Percentiles rank a stretch among this genome's conserved stretches.
Evolutionary conservation across 2,329 filamentous ascomycete species (phyloP).

Genomic region (Aspergillus hortae): DNA sequence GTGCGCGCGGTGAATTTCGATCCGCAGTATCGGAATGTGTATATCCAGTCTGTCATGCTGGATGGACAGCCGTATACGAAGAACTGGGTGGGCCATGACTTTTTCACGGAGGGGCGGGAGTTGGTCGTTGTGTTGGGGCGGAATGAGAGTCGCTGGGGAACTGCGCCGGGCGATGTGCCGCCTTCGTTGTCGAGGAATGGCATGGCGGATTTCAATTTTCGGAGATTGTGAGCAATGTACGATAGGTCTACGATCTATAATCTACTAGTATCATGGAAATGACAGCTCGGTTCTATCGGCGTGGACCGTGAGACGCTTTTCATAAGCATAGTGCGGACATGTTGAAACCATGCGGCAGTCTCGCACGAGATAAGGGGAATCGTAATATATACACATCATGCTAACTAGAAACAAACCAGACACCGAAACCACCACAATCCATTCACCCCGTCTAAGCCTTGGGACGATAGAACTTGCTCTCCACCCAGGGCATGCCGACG

Average conservation of each 20-base stretch:
- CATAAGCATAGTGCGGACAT: not conserved
- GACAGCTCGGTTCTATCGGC: no score
- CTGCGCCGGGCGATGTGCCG: slow-evolving; percentile 55
- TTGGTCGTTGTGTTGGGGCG: slow-evolving; percentile 61
- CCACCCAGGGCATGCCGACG: slow-evolving; percentile 84
- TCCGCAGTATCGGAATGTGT: slow-evolving; percentile 53
- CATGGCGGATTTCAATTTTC: no score
- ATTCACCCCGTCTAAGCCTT: not conserved
- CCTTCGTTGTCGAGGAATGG: slow-evolving; percentile 46
- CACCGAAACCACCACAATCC: not conserved
- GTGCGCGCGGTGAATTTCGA: slow-evolving; percentile 61
- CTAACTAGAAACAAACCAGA: not conserved
- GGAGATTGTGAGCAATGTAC: no score
- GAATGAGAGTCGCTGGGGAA: slow-evolving; percentile 65
- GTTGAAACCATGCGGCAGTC: not conserved
- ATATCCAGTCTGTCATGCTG: slow-evolving; percentile 64
- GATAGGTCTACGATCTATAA: no score
- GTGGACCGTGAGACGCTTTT: not conserved
- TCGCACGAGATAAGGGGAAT: not conserved
- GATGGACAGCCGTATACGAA: slow-evolving; percentile 58
- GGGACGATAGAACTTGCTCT: slow-evolving; percentile 65
- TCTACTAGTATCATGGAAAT: no score
- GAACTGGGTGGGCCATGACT: slow-evolving; percentile 66
- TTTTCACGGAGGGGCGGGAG: slow-evolving; percentile 63
- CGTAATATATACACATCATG: slow-evolving; percentile 1